phyloP scores from a whole-genome alignment of 768 basidiomycete genomes.

The Suillus placidus region DNA sequence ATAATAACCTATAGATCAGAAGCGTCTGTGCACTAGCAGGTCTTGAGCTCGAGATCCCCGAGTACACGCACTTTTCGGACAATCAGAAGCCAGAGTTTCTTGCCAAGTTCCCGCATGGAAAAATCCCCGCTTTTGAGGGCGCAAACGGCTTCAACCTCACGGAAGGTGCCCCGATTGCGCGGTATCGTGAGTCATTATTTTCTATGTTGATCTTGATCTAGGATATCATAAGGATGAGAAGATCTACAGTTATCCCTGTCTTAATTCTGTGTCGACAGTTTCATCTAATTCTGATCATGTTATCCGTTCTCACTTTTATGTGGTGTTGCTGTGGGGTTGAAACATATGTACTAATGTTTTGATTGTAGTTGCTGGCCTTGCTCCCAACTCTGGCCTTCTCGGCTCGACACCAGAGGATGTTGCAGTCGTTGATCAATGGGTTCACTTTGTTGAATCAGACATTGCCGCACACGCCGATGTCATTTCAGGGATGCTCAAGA shows the following conservation, averaged over 20 bases:
- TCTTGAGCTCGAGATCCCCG: constrained; percentile 53
- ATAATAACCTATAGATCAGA: constrained; percentile 40
- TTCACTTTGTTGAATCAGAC: constrained; percentile 72
- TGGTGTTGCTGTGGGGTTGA: neutral
- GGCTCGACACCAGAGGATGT: constrained; percentile 65
- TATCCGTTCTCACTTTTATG: constrained; percentile 4
- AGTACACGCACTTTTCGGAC: constrained; percentile 62
- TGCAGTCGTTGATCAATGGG: constrained; percentile 87
- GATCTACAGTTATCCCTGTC: constrained; percentile 74
- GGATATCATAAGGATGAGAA: constrained; percentile 28
- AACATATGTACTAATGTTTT: constrained; percentile 17
- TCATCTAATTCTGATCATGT: constrained; percentile 15
- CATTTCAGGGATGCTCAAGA: constrained; percentile 46
- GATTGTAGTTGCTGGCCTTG: constrained; percentile 67
- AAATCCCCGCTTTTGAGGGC: constrained; percentile 83
- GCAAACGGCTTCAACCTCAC: constrained; percentile 77
- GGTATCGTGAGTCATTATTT: constrained; percentile 63
- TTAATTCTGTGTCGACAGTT: constrained; percentile 63
- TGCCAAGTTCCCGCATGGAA: constrained; percentile 77
- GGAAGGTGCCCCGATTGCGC: constrained; percentile 81
- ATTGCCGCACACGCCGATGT: constrained; percentile 44
- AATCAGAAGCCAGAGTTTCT: constrained; percentile 74
- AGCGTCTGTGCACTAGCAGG: constrained; percentile 65
- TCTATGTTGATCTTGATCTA: constrained; percentile 7
- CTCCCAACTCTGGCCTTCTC: constrained; percentile 79